Conservation (phyloP, 331 rosid species). For the Quercus lobata region DNA sequence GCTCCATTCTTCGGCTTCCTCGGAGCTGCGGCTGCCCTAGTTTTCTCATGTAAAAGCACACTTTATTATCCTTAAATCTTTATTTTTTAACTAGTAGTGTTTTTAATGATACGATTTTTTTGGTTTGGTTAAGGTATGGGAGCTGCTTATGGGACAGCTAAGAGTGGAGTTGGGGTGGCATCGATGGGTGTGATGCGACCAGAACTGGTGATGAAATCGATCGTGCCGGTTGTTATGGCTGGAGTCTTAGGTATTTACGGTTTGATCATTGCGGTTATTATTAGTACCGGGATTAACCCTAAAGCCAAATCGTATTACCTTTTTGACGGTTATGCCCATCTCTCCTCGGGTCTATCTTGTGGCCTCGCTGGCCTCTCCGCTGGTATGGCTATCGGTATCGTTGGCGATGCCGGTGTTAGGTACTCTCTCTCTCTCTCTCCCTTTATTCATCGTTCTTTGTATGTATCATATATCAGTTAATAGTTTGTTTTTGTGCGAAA, state of each 20-base stretch:
- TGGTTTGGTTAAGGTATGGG: slow-evolving; percentile 46
- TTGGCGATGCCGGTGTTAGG: slow-evolving; percentile 79
- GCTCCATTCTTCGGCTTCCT: slow-evolving; percentile 70
- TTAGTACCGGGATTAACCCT: slow-evolving; percentile 73
- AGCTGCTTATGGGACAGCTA: slow-evolving; percentile 75
- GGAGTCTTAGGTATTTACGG: slow-evolving; percentile 78
- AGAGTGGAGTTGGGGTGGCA: slow-evolving; percentile 77
- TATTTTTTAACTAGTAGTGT: too few relatives aligned
- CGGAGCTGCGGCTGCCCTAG: slow-evolving; percentile 66
- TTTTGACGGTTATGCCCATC: slow-evolving; percentile 73
- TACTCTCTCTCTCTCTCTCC: neutral
- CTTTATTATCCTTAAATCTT: neutral
- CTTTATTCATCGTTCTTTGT: neutral
- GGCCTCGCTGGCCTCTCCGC: slow-evolving; percentile 77
- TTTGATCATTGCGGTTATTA: slow-evolving; percentile 67
- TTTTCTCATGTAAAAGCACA: slow-evolving; percentile 41
- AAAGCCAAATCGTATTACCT: slow-evolving; percentile 72
- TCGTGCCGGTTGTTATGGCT: slow-evolving; percentile 78
- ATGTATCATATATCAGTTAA: too few relatives aligned
- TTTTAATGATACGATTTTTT: neutral
- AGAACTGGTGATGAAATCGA: slow-evolving; percentile 67
- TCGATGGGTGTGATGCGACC: slow-evolving; percentile 83
- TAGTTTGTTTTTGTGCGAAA: too few relatives aligned
- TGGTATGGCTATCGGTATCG: slow-evolving; percentile 74
- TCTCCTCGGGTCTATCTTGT: slow-evolving; percentile 69